A percentile compares a stretch with the other conserved stretches of the same genome.
Evolutionary conservation across 768 basidiomycete species (phyloP).

Genomic region (Pleurotus sapidus): DNA sequence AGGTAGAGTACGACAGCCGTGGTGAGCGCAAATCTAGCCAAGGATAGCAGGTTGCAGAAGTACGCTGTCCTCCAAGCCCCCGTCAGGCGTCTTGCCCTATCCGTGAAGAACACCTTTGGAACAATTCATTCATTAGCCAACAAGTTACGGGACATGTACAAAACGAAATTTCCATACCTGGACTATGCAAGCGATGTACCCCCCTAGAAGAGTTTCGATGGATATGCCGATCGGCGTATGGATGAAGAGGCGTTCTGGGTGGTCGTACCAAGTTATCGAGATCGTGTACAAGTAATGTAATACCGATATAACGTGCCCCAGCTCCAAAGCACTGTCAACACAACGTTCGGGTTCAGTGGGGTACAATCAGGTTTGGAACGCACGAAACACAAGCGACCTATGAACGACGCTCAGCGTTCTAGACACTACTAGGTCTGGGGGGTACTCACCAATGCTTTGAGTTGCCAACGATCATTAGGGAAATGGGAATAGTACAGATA

Average conservation of each 20-base stretch:
- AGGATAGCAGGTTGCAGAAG: not conserved
- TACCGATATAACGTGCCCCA: conserved; percentile 18
- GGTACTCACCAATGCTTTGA: conserved; percentile 18
- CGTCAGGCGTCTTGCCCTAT: not conserved
- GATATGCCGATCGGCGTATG: not conserved
- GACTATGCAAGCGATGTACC: conserved; percentile 2
- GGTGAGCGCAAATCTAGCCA: conserved; percentile 3
- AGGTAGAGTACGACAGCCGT: not conserved
- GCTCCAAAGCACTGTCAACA: conserved; percentile 14
- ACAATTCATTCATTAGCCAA: not conserved
- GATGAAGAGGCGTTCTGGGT: not conserved
- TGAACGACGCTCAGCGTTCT: conserved; percentile 1
- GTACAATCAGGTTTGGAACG: not conserved
- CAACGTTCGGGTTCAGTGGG: not conserved
- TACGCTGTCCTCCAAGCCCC: not conserved
- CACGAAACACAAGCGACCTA: conserved; percentile 2
- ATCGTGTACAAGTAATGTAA: conserved; percentile 16
- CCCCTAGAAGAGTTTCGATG: conserved; percentile 3
- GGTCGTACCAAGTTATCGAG: conserved; percentile 14
- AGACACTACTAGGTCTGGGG: no score
- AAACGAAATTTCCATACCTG: not conserved
- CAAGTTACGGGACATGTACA: no score
- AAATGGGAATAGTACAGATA: conserved; percentile 18
- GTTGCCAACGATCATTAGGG: conserved; percentile 15
- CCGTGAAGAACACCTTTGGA: not conserved